Conservation (phyloP, 1,284 basidiomycete genomes). For the Sanghuangporus baumii region DNA sequence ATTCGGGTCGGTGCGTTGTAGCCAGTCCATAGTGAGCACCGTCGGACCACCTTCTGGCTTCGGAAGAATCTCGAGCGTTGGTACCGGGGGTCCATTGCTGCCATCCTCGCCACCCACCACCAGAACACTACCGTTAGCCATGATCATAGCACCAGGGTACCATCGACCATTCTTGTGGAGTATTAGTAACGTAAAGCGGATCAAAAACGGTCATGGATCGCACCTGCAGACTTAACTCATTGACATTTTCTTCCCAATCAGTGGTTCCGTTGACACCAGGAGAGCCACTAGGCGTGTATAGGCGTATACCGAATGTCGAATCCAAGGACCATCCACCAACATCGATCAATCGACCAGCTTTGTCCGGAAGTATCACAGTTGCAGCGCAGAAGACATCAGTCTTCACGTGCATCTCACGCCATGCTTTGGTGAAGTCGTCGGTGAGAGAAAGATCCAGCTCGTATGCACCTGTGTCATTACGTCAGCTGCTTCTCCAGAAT, state of each 20-base stretch:
- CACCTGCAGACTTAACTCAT: slow-evolving; percentile 45
- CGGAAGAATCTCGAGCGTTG: slow-evolving; percentile 58
- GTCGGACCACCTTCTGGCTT: slow-evolving; percentile 38
- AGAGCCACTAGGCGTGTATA: slow-evolving; percentile 56
- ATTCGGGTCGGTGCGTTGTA: slow-evolving; percentile 62
- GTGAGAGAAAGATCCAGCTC: slow-evolving; percentile 61
- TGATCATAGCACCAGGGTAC: slow-evolving; percentile 63
- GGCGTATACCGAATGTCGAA: slow-evolving; percentile 61
- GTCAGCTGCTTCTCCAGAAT: neutral
- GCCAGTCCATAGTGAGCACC: slow-evolving; percentile 37
- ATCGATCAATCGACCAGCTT: slow-evolving; percentile 59
- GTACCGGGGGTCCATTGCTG: slow-evolving; percentile 58
- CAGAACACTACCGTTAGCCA: slow-evolving; percentile 65
- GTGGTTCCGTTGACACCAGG: slow-evolving; percentile 57
- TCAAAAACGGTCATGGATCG: neutral
- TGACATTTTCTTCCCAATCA: slow-evolving; percentile 61
- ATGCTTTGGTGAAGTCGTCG: slow-evolving; percentile 48
- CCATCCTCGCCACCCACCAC: slow-evolving; percentile 70
- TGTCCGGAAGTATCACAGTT: slow-evolving; percentile 68
- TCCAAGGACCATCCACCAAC: slow-evolving; percentile 62
- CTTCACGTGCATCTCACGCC: slow-evolving; percentile 70
- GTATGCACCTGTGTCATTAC: slow-evolving; percentile 46
- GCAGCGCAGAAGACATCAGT: slow-evolving; percentile 74
- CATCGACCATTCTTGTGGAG: slow-evolving; percentile 51
- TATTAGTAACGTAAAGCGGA: neutral